phyloP scores from a whole-genome alignment of 805 yeast genomes.

The Ogataea paraovalis region DNA sequence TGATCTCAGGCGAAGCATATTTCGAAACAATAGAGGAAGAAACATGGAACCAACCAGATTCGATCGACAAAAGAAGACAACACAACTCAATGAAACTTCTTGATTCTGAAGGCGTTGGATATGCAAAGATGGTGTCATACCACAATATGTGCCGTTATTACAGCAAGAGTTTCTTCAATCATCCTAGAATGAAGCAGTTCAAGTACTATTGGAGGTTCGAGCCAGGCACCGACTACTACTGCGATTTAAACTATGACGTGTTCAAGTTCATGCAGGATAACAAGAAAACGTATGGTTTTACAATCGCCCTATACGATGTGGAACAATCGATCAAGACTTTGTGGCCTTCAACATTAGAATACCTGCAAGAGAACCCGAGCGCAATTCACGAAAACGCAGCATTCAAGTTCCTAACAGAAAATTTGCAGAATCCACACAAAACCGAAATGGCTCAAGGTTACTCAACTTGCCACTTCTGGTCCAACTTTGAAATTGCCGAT shows the following conservation, averaged over 20 bases:
- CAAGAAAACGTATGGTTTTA: constrained; percentile 69
- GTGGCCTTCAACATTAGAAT: constrained; percentile 69
- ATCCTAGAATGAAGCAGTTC: constrained; percentile 57
- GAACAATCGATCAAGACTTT: constrained; percentile 58
- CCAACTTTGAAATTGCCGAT: constrained; percentile 81
- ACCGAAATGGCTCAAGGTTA: constrained; percentile 38
- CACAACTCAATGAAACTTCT: constrained; percentile 34
- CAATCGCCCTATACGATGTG: constrained; percentile 64
- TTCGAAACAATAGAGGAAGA: constrained; percentile 50
- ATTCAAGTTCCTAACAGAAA: constrained; percentile 48
- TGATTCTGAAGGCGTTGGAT: constrained; percentile 41
- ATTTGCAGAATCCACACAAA: constrained; percentile 47
- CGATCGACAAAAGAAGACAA: constrained; percentile 37
- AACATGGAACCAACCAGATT: constrained; percentile 45
- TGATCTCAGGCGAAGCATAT: constrained; percentile 40
- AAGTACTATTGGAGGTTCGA: constrained; percentile 80
- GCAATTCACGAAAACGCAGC: constrained; percentile 54
- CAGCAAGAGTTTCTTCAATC: constrained; percentile 58
- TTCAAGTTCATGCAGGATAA: constrained; percentile 69
- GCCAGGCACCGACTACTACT: constrained; percentile 64
- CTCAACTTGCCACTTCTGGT: constrained; percentile 81
- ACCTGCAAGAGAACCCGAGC: constrained; percentile 51
- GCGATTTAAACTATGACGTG: constrained; percentile 71
- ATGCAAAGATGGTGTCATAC: constrained; percentile 59
- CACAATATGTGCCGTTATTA: constrained; percentile 86